Base-by-base conservation (phyloP, 2,329 filamentous ascomycete genomes). In the Passalora sequoiae region DNA sequence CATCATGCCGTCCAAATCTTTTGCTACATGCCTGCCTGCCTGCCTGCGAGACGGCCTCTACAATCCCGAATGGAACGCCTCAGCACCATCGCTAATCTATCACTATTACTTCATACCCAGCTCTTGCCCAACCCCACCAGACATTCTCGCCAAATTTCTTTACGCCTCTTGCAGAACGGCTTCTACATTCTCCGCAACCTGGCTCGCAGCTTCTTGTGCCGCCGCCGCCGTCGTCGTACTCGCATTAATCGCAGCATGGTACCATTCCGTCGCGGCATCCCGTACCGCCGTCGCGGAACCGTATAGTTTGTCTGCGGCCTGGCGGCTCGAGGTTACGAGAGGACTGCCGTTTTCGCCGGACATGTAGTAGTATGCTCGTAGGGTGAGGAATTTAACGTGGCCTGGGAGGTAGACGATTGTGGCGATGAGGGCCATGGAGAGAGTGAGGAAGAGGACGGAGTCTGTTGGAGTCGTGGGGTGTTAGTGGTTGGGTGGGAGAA, bases 331-430 rank as follows among this genome's bases (percentile, higher is more conserved):
- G 25, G 46, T 43, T 9, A 20, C 24, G 19, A 47, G 40, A 15
- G 39, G 38, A 12, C 46, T 50, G 32, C 25, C 20, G 12, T 30
- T 36, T 37, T 95, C 89, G 56, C 92, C 92, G 53, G 83, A 83
- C 66, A 88, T 86, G 74, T 98, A 98, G 74, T 96, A 98, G 79
- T 87, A 94, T 41, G 88, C 83, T 63, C 91, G 85, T 63, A 81
- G 80, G 61, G 83, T 78, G 58, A 98, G 83, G 63, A 87, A 84
- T 60, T 80, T 76, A 60, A 97, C 72, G 70, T 97, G 91, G 61
- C 94, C 84, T 8, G 92, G 92, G 13, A 98, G 86, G 74, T 98
- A 98, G 53, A 97, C 81, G 53, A 86, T 84, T 40, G 83, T 82
- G 56, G 89, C 92, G 62, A 94, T 89, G 59, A 86, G 76, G 60